A percentile compares a stretch with the other conserved stretches of the same genome.
These are phyloP conservation scores for Pichia inconspicua DNA, from an alignment of 1,139 yeast genomes.

Conservation along the genomic window DNA sequence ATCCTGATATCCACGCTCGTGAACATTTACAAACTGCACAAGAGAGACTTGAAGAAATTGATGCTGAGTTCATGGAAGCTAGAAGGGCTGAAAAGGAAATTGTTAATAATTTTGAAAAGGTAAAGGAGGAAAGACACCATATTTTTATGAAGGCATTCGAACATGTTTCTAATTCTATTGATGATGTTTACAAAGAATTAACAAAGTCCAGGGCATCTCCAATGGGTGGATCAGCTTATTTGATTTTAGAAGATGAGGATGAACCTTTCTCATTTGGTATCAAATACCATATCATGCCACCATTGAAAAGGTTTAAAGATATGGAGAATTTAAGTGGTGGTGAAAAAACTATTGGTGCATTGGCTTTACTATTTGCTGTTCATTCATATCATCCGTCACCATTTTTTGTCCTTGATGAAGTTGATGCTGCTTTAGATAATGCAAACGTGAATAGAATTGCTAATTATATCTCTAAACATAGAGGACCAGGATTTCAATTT, in stretches of 20 bases:
- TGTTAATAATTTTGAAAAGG: conserved; percentile 48
- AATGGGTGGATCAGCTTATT: conserved; percentile 86
- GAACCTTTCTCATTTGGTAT: conserved; percentile 82
- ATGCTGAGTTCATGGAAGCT: conserved; percentile 56
- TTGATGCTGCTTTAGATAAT: conserved; percentile 93
- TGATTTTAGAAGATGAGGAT: conserved; percentile 81
- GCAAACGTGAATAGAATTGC: conserved; percentile 83
- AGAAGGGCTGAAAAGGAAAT: conserved; percentile 55
- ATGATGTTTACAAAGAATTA: conserved; percentile 76
- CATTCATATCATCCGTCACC: conserved; percentile 93
- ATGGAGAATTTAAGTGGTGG: conserved; percentile 96
- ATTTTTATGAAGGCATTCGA: conserved; percentile 65
- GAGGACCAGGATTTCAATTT: conserved; percentile 78
- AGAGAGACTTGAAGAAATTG: conserved; percentile 50
- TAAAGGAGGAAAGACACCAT: conserved; percentile 53
- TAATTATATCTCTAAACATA: conserved; percentile 67
- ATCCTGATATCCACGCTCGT: conserved; percentile 76
- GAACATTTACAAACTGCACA: conserved; percentile 72
- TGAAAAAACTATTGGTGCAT: conserved; percentile 92
- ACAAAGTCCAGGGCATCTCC: conserved; percentile 64
- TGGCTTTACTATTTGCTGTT: conserved; percentile 83
- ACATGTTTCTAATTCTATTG: conserved; percentile 67
- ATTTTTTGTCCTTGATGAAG: conserved; percentile 90
- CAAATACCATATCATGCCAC: conserved; percentile 94
- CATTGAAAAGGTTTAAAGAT: conserved; percentile 86